A percentile compares a stretch with the other conserved stretches of the same genome.
Evolutionary conservation across 2,329 filamentous ascomycete species (phyloP).

Genomic region (Cordyceps farinosa): DNA sequence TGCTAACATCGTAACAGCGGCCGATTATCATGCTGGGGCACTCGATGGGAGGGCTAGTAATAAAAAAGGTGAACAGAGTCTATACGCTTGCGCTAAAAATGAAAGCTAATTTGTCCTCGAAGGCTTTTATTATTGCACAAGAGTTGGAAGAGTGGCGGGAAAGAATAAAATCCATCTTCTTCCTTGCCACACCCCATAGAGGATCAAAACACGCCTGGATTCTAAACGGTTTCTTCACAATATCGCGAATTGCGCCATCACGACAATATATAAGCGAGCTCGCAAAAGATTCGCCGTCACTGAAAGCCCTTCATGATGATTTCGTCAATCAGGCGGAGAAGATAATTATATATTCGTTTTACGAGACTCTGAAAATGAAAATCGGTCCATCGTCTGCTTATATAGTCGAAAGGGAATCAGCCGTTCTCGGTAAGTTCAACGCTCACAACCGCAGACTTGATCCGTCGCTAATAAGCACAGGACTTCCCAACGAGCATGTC

Average conservation of each 20-base stretch:
- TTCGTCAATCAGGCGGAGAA: too few relatives aligned
- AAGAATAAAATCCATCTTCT: slow-evolving; percentile 30
- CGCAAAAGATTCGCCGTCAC: slow-evolving; percentile 22
- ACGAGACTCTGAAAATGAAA: slow-evolving; percentile 30
- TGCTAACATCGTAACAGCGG: slow-evolving; percentile 14
- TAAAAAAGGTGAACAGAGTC: slow-evolving; percentile 32
- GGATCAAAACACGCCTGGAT: slow-evolving; percentile 30
- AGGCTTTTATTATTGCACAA: slow-evolving; percentile 25
- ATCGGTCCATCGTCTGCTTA: slow-evolving; percentile 23
- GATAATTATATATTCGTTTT: slow-evolving; percentile 34
- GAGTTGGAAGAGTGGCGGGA: slow-evolving; percentile 12
- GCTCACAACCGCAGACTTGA: not conserved
- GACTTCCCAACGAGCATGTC: slow-evolving; percentile 24
- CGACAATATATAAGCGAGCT: slow-evolving; percentile 28
- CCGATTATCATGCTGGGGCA: slow-evolving; percentile 30
- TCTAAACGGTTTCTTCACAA: slow-evolving; percentile 26
- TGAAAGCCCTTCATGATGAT: slow-evolving; percentile 32
- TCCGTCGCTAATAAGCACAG: not conserved
- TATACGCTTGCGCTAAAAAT: too few relatives aligned
- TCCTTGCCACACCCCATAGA: slow-evolving; percentile 35
- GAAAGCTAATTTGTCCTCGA: too few relatives aligned
- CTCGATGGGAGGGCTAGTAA: slow-evolving; percentile 32
- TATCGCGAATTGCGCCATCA: slow-evolving; percentile 20
- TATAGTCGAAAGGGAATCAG: slow-evolving; percentile 32
- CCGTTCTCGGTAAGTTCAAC: slow-evolving; percentile 29